phyloP scores from a whole-genome alignment of 805 yeast species.

The Candida saitoana region DNA sequence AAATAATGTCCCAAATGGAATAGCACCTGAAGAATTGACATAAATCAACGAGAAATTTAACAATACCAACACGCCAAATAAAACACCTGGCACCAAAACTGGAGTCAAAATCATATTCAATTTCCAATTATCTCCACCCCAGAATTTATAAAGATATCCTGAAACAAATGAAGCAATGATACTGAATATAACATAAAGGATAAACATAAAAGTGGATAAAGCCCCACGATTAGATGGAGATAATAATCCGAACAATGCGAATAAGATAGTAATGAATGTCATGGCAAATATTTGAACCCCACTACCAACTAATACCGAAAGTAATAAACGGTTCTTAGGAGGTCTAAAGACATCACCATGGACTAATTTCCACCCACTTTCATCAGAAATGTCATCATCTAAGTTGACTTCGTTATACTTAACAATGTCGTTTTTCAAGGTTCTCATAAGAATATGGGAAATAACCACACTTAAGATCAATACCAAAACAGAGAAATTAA shows the following conservation, averaged over 20 bases:
- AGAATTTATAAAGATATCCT: constrained; percentile 77
- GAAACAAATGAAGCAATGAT: constrained; percentile 84
- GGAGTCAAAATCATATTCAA: constrained; percentile 81
- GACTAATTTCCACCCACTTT: constrained; percentile 94
- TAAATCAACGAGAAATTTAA: constrained; percentile 79
- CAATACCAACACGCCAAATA: constrained; percentile 59
- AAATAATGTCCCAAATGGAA: constrained; percentile 85
- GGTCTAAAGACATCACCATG: constrained; percentile 94
- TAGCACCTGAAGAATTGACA: constrained; percentile 87
- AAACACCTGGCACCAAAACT: constrained; percentile 72
- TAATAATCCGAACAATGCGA: constrained; percentile 84
- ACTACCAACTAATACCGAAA: constrained; percentile 81
- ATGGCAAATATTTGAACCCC: constrained; percentile 83
- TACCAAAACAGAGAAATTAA: constrained; percentile 82
- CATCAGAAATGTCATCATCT: constrained; percentile 84
- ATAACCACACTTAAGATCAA: constrained; percentile 71
- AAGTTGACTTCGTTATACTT: constrained; percentile 86
- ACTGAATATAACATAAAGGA: constrained; percentile 77
- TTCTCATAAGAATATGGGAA: constrained; percentile 71
- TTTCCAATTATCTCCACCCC: constrained; percentile 92
- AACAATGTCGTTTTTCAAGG: constrained; percentile 79
- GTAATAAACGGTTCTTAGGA: constrained; percentile 64
- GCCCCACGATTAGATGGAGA: constrained; percentile 96
- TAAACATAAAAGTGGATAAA: constrained; percentile 82
- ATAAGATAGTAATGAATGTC: constrained; percentile 64